These are phyloP conservation scores for Simmondsia chinensis DNA, from an alignment of 148 eudicot genomes.

Conservation along the genomic window DNA sequence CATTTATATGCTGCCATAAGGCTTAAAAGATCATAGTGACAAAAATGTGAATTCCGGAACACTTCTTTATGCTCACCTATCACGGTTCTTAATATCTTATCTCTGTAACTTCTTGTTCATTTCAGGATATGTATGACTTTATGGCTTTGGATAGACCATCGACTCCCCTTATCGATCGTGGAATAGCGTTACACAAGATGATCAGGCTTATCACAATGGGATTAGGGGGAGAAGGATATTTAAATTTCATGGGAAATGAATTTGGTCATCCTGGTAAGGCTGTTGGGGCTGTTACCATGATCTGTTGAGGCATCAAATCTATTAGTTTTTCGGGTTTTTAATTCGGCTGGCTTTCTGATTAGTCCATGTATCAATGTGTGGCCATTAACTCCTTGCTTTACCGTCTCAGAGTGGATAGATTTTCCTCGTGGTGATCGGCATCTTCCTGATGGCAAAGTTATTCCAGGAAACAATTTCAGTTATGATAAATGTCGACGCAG, in stretches of 20 bases:
- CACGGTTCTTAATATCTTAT: neutral
- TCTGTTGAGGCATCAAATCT: too few relatives aligned
- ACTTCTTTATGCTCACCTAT: too few relatives aligned
- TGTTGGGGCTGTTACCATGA: too few relatives aligned
- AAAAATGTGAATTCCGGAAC: too few relatives aligned
- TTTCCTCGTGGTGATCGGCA: constrained; percentile 75
- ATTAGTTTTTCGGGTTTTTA: too few relatives aligned
- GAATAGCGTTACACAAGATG: constrained; percentile 98
- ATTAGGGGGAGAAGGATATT: constrained; percentile 97
- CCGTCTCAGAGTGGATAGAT: constrained; percentile 97
- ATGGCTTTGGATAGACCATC: constrained; percentile 98
- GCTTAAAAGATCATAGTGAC: too few relatives aligned
- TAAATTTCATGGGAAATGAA: constrained; percentile 99
- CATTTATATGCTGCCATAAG: too few relatives aligned
- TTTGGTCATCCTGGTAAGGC: constrained; percentile 95
- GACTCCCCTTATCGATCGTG: constrained; percentile 91
- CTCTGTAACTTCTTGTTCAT: constrained; percentile 3
- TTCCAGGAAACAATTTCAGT: constrained; percentile 79
- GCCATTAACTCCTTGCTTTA: too few relatives aligned
- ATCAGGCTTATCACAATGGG: constrained; percentile 94
- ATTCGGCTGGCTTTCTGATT: constrained; percentile 11
- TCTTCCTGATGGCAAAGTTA: constrained; percentile 69
- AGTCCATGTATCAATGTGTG: too few relatives aligned
- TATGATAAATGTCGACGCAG: constrained; percentile 93
- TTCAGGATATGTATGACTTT: constrained; percentile 99